Evolutionary conservation across 768 basidiomycete species (phyloP), one percentile per base, ranked within the genome.

Genomic region (Infundibulicybe gibba): DNA sequence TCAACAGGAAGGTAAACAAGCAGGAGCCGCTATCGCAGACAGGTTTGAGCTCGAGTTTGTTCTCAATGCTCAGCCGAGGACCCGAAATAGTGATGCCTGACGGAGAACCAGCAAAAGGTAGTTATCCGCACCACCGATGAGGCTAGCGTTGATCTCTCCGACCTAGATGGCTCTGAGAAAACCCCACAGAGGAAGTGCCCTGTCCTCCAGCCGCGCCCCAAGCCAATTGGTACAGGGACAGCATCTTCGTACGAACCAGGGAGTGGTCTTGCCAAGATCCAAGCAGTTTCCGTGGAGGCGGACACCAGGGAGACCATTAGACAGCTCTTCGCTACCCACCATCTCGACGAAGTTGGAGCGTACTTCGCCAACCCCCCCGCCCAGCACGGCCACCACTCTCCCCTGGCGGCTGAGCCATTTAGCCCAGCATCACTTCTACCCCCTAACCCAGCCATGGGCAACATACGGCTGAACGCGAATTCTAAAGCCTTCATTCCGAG

Each of bases 301-400:
- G 87, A 82, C 33, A 74, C 76, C 65, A 80, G 80, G 62, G 89
- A 86, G 74, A 85, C 95, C 55, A 75, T 71, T 12, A 90, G 89
- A 66, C 91, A 97, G 71, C 88, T 92, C 72, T 93, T 86, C 65
- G 79, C 74, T 54, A 81, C 90, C 55, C 86, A 89, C 53, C 87
- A 84, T 58, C 63, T 97, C 48, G 84, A 86, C 30, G 94, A 97
- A 64, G 93, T 90, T 11, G 91, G 91, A 54, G 78, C 78, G 17
- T 94, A 94, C 72, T 93, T 95, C 69, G 74, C 79, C 42, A 77
- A 72, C 15, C 73, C 97, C 19, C 84, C 91, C 5, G 64, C 75
- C 19, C 74, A 75, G 48, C n/a, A n/a, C n/a, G n/a, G n/a, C n/a
- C 76, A 85, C 56, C 85, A 86, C 32, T 67, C 65, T 47, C 67